Conservation (phyloP, 1,284 basidiomycete species). For the Irpex sp. region DNA sequence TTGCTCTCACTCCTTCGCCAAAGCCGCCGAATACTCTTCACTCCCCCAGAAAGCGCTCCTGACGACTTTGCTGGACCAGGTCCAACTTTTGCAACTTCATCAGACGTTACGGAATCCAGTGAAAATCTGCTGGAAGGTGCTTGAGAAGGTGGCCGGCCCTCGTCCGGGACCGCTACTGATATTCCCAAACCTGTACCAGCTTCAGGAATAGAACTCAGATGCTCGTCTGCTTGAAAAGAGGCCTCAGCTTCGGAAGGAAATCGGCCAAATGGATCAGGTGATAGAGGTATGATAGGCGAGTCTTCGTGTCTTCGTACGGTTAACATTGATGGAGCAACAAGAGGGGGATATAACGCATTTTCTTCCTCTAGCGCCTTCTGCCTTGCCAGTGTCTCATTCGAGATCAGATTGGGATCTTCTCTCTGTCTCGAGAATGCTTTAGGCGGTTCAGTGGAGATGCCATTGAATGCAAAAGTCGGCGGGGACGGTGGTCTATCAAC, state of each 20-base stretch:
- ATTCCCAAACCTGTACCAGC: conserved; percentile 15
- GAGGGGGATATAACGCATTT: conserved; percentile 40
- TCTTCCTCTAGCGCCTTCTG: conserved; percentile 50
- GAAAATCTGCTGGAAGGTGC: conserved; percentile 66
- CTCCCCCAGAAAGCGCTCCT: conserved; percentile 50
- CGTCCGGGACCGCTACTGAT: neutral
- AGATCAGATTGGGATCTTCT: conserved; percentile 22
- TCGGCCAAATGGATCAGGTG: conserved; percentile 75
- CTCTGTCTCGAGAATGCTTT: conserved; percentile 33
- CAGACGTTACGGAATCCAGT: conserved; percentile 55
- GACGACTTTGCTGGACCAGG: conserved; percentile 11
- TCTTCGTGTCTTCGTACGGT: conserved; percentile 18
- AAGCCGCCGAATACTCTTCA: conserved; percentile 66
- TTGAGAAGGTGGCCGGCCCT: conserved; percentile 16
- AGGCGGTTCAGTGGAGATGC: conserved; percentile 57
- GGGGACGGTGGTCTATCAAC: conserved; percentile 39
- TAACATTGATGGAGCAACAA: conserved; percentile 28
- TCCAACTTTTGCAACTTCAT: conserved; percentile 24
- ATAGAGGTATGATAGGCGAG: conserved; percentile 63
- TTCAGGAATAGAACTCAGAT: conserved; percentile 10
- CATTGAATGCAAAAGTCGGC: conserved; percentile 64
- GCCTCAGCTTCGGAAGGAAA: conserved; percentile 49
- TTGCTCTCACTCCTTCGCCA: conserved; percentile 71
- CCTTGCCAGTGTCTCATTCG: conserved; percentile 48
- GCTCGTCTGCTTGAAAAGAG: conserved; percentile 15